A percentile compares a stretch with the other conserved stretches of the same genome.
phyloP scores from a whole-genome alignment of 768 basidiomycete species.

The Lyophyllum shimeji region DNA sequence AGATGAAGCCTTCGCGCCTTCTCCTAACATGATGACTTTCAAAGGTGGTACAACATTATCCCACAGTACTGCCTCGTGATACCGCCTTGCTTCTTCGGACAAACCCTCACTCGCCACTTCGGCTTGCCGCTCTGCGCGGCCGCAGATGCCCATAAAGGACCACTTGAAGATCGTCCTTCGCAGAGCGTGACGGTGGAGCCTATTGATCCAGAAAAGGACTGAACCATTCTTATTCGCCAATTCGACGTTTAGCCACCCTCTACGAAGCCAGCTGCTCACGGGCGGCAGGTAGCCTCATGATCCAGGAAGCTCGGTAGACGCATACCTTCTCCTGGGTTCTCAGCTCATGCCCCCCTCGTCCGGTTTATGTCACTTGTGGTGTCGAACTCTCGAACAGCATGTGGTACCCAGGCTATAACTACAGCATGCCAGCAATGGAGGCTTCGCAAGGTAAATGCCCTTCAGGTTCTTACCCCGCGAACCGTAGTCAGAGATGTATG shows the following conservation, averaged over 20 bases:
- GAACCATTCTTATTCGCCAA: background rate
- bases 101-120: background rate
- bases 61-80: background rate
- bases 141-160: background rate
- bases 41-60: background rate
- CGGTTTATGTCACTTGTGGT: background rate
- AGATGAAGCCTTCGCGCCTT: background rate
- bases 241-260: background rate
- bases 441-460: background rate
- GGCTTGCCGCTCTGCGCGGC: background rate
- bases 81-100: background rate
- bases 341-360: background rate
- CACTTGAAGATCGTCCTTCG: background rate
- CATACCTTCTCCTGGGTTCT: background rate
- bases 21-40: background rate
- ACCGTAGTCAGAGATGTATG: conserved; percentile 8
- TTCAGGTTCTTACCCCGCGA: no score
- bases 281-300: background rate
- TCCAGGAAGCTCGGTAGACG: background rate
- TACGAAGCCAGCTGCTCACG: background rate
- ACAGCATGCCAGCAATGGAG: no score
- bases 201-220: background rate
- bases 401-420: conserved; percentile 3
- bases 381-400: background rate
- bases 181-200: background rate